These are phyloP conservation scores for Fusarium marasasianum DNA, from an alignment of 2,329 filamentous ascomycete species.

Conservation along the genomic window DNA sequence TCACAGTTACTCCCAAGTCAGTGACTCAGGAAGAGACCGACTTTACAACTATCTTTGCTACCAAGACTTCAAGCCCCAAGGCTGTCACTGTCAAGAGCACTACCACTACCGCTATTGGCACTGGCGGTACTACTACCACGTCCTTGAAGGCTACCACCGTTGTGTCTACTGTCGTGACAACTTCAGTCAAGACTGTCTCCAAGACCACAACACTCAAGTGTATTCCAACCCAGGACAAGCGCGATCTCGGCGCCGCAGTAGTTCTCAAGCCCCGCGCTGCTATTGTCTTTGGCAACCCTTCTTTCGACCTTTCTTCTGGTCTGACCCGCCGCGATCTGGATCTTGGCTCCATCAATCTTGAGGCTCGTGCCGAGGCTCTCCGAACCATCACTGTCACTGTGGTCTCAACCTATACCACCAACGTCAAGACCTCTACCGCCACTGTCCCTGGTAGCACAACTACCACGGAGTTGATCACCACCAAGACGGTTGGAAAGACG, in stretches of 20 bases:
- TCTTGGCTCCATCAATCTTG: slow-evolving; percentile 11
- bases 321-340: slow-evolving; percentile 22
- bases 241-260: neutral
- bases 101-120: slow-evolving; percentile 26
- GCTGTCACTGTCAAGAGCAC: slow-evolving; percentile 33
- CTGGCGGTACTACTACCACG: slow-evolving; percentile 26
- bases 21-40: slow-evolving; percentile 25
- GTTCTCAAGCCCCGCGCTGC: slow-evolving; percentile 8
- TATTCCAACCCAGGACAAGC: slow-evolving; percentile 29
- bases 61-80: slow-evolving; percentile 32
- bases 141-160: slow-evolving; percentile 39
- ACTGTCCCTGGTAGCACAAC: slow-evolving; percentile 27
- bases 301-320: slow-evolving; percentile 1
- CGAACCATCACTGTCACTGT: slow-evolving; percentile 18
- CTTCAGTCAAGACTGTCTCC: slow-evolving; percentile 25
- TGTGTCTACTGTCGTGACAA: slow-evolving; percentile 32
- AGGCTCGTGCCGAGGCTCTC: slow-evolving; percentile 15
- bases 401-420: slow-evolving; percentile 23
- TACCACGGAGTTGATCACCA: slow-evolving; percentile 19
- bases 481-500: slow-evolving; percentile 18
- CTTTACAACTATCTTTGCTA: slow-evolving; percentile 23
- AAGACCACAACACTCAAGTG: slow-evolving; percentile 38
- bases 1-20: slow-evolving; percentile 38
- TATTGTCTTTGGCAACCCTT: slow-evolving; percentile 21
- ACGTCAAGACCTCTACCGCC: slow-evolving; percentile 20